Evolutionary conservation across 176 grass and related monocot species (phyloP), one percentile per base, ranked within the genome.

Genomic region (Olyra latifolia): DNA sequence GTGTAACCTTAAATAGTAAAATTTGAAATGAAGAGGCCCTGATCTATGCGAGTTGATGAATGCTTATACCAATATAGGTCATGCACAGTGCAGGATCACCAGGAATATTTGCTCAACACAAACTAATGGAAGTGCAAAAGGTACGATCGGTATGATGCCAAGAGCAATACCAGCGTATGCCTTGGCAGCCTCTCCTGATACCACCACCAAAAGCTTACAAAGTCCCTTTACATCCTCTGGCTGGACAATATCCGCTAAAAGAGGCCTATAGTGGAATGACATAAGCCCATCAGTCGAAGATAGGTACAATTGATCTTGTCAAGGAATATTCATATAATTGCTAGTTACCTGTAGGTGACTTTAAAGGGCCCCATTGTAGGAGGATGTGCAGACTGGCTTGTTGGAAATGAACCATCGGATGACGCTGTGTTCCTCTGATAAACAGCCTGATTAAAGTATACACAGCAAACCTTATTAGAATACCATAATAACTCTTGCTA

Each of bases 221-320:
- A 99, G 84, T 50, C 91, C 90, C 62, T 91, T 99, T 67, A 95
- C 85, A 30, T 99, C 86, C 76, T 91, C 90, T 75, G 61, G 32
- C 87, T 93, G 90, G 67, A 99, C 82, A 83, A 89, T 86, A 70
- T 99, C 90, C 48, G 96, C 92, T 89, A 99, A 91, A 84, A 99
- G 88, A 91, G 96, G 89, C 88, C 96, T 99, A 61, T 55, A 88
- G 61, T 76, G 85, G 69, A 59, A 66, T 80, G 60, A 56, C 42
- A 90, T 38, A 72, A 91, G 73, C 42, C 24, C 46, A 72, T 85
- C 63, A 81, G 52, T 63, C 77, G 17, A 79, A 32, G 81, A 91
- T 10, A 73, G 30, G 60, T 77, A 66, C 8, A 10, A 68, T 58
- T 72, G 32, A 14, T 56, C 39, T 62, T 74, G 49, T 82, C 35